Evolutionary conservation across 108 stramenopile genomes (phyloP), one percentile per base, ranked within the genome.

Genomic region (Aurantiochytrium sp.): DNA sequence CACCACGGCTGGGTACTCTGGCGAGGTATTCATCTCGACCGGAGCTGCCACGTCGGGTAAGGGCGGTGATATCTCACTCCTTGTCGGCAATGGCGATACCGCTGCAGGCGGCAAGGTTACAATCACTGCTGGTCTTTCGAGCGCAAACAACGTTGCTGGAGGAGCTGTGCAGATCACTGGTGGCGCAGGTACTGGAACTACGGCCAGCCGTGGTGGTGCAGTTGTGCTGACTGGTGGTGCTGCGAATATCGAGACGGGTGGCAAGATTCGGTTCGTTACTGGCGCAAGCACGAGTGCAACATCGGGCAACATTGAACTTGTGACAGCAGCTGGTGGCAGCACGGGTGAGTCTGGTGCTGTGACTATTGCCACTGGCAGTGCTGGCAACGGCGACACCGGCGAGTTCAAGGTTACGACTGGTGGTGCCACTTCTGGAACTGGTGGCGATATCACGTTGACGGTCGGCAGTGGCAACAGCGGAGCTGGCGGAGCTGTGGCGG

Each of bases 381-480:
- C 47, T 10, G 14, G 44, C 88, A 43, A 49, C 69, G 14, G 72
- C 45, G 5, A 89, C 42, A 5, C 91, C 21, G 92, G 92, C 44
- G 51, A 51, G 12, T 43, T 92, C 49, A 19, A 49, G 8, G 53
- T 92, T 21, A 25, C n/a, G 16, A 91, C 92, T 28, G 92, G 92
- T 18, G 87, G 53, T n/a, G 90, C 92, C 8, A 55, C 35, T 0
- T 12, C 49, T 28, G 91, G 92, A 42, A 12, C 72, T 18, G 93
- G 91, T 4, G 93, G 93, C 12, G 35, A 60, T 6, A 91, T 93
- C 72, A 58, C 57, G 16, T 5, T 92, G 21, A 28, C 89, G 5
- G 93, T 92, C n/a, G 93, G 93, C n/a, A 88, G 58, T 5, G 91
- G 91, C n/a, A 89, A 90, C 45, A 23, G 53, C 19, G 88, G 89